Evolutionary conservation across 148 eudicot species (phyloP).

Genomic region (Tetragonia tetragonoides): DNA sequence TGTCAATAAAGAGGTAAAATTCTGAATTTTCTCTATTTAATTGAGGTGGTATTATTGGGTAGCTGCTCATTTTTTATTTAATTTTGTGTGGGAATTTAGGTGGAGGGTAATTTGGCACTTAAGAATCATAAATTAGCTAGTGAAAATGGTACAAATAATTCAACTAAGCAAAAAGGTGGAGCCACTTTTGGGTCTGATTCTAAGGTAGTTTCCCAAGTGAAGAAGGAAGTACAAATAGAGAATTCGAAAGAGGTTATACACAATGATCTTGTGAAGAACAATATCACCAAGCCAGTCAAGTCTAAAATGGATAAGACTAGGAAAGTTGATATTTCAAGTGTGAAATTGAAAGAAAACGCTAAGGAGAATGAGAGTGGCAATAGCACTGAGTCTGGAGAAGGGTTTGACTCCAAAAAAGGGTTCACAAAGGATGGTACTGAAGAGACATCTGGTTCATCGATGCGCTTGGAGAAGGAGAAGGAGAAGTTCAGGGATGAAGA

Average conservation of each 20-base stretch:
- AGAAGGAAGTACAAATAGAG: constrained; percentile 21
- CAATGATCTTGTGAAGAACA: constrained; percentile 17
- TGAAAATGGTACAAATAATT: neutral
- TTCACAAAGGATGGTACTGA: constrained; percentile 22
- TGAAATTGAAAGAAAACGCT: constrained; percentile 13
- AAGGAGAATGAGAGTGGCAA: constrained; percentile 19
- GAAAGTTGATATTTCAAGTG: constrained; percentile 23
- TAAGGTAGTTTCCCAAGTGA: constrained; percentile 13
- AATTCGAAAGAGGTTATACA: constrained; percentile 18
- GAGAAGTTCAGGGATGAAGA: constrained; percentile 38
- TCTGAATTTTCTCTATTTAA: neutral
- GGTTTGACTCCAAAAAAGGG: neutral
- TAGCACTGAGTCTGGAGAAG: constrained; percentile 14
- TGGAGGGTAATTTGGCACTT: constrained; percentile 3
- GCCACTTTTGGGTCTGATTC: constrained; percentile 11
- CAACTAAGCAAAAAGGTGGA: constrained; percentile 20
- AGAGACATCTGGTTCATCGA: constrained; percentile 16
- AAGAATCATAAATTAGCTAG: neutral
- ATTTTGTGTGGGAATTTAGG: constrained; percentile 19
- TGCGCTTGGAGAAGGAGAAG: constrained; percentile 18
- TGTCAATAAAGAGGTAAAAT: constrained; percentile 13
- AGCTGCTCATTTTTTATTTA: neutral
- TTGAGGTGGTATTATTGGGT: neutral
- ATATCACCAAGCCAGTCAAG: constrained; percentile 21
- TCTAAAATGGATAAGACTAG: constrained; percentile 19